phyloP scores from a whole-genome alignment of 2,329 filamentous ascomycete species.

The Calonectria leucothoes region DNA sequence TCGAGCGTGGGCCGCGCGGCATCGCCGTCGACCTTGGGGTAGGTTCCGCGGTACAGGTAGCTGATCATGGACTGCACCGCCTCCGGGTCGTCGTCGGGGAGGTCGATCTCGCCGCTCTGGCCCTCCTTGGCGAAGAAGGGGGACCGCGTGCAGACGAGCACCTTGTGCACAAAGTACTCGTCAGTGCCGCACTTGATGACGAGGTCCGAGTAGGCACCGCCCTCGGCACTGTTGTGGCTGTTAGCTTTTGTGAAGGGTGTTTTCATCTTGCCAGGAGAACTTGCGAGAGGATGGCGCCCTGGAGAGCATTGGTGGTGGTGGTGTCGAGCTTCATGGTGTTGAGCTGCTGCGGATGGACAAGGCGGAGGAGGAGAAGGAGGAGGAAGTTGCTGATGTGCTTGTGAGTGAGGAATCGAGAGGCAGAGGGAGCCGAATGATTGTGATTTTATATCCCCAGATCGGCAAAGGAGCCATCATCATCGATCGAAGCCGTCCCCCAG shows the following conservation, averaged over 20 bases:
- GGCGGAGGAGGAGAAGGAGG: background rate
- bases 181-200: conserved; percentile 22
- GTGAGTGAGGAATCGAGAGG: background rate
- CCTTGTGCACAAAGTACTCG: conserved; percentile 18
- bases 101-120: conserved; percentile 14
- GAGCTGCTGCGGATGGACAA: background rate
- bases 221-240: conserved; percentile 6
- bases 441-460: background rate
- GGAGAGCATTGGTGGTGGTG: conserved; percentile 1
- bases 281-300: conserved; percentile 11
- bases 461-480: no score
- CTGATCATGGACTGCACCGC: conserved; percentile 13
- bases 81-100: conserved; percentile 22
- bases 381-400: background rate
- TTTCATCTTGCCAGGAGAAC: background rate
- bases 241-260: background rate
- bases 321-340: conserved; percentile 12
- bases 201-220: conserved; percentile 11
- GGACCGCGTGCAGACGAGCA: conserved; percentile 17
- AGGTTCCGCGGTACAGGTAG: conserved; percentile 16
- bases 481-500: background rate
- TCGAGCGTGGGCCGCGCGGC: background rate
- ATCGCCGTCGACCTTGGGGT: conserved; percentile 7
- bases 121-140: conserved; percentile 20
- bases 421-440: background rate